phyloP scores from a whole-genome alignment of 306 rosid species.

The Alnus glutinosa region DNA sequence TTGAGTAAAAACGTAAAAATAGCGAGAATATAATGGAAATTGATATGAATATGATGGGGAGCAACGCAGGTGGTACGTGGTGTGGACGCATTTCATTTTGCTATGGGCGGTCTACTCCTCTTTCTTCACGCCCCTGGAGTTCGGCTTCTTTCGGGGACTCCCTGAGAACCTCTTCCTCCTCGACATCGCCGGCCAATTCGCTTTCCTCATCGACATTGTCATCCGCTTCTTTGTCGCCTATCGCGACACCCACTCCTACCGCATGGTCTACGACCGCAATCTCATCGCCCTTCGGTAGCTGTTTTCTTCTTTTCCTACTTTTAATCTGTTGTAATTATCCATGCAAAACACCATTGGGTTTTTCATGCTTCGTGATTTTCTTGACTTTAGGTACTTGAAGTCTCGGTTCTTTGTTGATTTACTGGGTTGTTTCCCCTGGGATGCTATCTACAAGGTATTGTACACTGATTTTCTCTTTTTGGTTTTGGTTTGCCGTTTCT shows the following conservation, averaged over 20 bases:
- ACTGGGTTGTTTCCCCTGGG: slow-evolving; percentile 66
- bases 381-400: slow-evolving; percentile 41
- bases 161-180: slow-evolving; percentile 60
- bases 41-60: background rate
- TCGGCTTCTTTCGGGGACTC: slow-evolving; percentile 69
- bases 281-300: slow-evolving; percentile 49
- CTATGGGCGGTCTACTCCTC: slow-evolving; percentile 70
- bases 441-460: slow-evolving; percentile 57
- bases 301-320: background rate
- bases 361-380: background rate
- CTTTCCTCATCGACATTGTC: slow-evolving; percentile 53
- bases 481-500: background rate
- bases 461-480: background rate
- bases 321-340: background rate
- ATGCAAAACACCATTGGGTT: background rate
- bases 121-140: slow-evolving; percentile 73
- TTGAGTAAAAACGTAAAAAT: too few species aligned
- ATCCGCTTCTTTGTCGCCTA: slow-evolving; percentile 56
- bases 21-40: background rate
- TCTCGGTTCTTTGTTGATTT: slow-evolving; percentile 58
- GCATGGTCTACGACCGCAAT: slow-evolving; percentile 37
- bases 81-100: slow-evolving; percentile 63
- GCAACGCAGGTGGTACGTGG: slow-evolving; percentile 53
- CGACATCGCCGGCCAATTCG: slow-evolving; percentile 62
- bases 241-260: slow-evolving; percentile 45